phyloP scores from a whole-genome alignment of 169 alveolate species.

The Besnoitia besnoiti region DNA sequence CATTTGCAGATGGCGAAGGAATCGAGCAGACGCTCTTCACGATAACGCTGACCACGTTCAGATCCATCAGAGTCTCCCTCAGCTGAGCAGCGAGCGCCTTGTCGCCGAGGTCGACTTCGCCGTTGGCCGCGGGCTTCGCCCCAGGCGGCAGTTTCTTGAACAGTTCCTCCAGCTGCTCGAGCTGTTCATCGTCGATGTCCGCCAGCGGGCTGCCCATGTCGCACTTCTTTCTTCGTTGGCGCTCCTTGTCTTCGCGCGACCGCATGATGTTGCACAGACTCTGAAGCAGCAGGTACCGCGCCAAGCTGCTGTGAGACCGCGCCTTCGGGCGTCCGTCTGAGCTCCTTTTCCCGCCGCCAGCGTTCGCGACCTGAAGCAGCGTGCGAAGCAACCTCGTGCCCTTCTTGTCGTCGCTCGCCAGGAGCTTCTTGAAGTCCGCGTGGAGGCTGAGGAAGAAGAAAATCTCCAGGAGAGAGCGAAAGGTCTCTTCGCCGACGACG shows the following conservation, averaged over 20 bases:
- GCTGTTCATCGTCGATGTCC: conserved; percentile 42
- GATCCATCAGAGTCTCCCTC: conserved; percentile 2
- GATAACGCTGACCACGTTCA: conserved; percentile 14
- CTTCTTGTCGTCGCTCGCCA: conserved; percentile 14
- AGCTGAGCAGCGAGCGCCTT: not conserved
- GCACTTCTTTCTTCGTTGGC: conserved; percentile 10
- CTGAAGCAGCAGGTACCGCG: conserved; percentile 34
- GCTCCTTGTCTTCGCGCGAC: conserved; percentile 46
- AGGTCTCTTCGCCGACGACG: conserved; percentile 15
- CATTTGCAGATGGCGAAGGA: conserved; percentile 43
- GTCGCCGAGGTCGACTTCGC: conserved; percentile 48
- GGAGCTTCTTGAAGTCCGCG: conserved; percentile 26
- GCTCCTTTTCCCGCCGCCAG: not conserved
- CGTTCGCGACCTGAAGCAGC: conserved; percentile 13
- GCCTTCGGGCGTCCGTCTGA: too few species aligned
- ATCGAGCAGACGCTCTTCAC: not conserved
- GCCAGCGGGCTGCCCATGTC: conserved; percentile 11
- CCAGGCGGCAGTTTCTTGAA: conserved; percentile 43
- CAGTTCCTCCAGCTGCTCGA: conserved; percentile 45
- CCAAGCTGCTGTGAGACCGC: not conserved
- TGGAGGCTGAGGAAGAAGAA: conserved; percentile 53
- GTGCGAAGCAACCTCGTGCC: not conserved
- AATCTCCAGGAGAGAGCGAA: not conserved
- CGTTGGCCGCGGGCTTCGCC: conserved; percentile 48
- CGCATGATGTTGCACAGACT: conserved; percentile 61